Evolutionary conservation across 2,329 filamentous ascomycete species (phyloP), one percentile per base, ranked within the genome.

Genomic region (Microdochium nivale): DNA sequence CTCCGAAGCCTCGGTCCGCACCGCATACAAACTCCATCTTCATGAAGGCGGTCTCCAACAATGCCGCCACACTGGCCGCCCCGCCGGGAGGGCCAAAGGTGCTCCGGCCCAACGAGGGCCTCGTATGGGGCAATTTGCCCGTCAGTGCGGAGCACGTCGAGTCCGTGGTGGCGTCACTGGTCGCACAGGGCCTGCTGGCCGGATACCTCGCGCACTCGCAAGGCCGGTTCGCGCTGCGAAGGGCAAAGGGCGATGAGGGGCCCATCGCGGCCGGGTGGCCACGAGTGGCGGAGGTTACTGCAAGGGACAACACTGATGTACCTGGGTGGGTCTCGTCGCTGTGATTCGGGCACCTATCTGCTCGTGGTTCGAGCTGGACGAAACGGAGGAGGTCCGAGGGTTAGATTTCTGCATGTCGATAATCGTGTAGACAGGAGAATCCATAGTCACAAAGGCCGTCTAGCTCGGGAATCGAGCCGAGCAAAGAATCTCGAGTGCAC

Each of bases 171-270:
- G 81, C 87, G 0, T 85, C 84, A 11, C 77, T 96, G 13, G 80
- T 95, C 21, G 82, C 87, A 49, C 88, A 95, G 67, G 88, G 87
- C 1, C 73, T 96, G 24, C 75, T 96, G 64, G 83, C 86, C 58
- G 92, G 91, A 1, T 96, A 91, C 62, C 79, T 96, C 25, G 88
- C 87, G 16, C 89, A 95, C 61, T 79, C 79, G 25, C 83, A 84
- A 62, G 79, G 79, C 44, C 84, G 87, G 48, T 90, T 96, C 62
- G 90, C 90, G 13, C 88, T 96, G 44, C 82, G 87, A 50, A 90
- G 91, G 2, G 83, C 87, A 24, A 86, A 84, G 72, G 77, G 78
- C 54, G 80, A 78, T 56, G 80, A 79, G 3, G 78, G 81, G 24
- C 78, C 85, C 0, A 68, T 88, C 21, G 74, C 74, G 32, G 86